Evolutionary conservation across 2,329 filamentous ascomycete species (phyloP).

Genomic region (Teratosphaeria destructans): DNA sequence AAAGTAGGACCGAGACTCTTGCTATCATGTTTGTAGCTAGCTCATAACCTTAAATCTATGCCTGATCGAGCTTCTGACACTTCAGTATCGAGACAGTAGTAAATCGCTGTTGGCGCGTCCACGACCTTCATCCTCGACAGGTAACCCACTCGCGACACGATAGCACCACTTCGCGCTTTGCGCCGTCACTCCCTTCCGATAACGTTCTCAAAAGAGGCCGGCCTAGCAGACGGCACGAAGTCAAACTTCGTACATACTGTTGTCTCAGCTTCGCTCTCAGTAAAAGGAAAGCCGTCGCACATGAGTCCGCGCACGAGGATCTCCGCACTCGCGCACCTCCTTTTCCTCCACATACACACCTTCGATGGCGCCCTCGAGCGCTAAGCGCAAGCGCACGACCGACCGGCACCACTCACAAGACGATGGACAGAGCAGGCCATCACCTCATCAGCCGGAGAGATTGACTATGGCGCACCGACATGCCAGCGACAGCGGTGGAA

Average conservation of each 20-base stretch:
- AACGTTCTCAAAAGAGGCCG: not conserved
- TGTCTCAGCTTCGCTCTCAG: not conserved
- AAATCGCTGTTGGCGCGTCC: not conserved
- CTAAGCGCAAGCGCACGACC: slow-evolving; percentile 46
- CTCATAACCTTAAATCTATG: not conserved
- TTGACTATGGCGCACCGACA: slow-evolving; percentile 44
- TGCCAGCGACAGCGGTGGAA: slow-evolving; percentile 22
- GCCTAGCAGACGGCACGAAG: not conserved
- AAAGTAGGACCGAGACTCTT: not conserved
- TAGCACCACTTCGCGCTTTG: not conserved
- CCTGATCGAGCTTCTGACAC: not conserved
- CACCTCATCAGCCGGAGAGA: slow-evolving; percentile 42
- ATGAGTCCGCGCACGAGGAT: not conserved
- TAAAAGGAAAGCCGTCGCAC: not conserved
- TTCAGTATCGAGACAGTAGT: not conserved
- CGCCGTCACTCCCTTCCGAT: not conserved
- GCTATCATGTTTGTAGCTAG: not conserved
- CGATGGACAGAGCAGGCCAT: slow-evolving; percentile 32
- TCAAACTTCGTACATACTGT: not conserved
- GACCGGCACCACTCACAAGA: slow-evolving; percentile 37
- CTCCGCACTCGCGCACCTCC: not conserved
- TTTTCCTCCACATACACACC: not conserved
- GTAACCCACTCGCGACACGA: not conserved
- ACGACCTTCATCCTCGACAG: not conserved
- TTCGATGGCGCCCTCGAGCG: slow-evolving; percentile 20